Evolutionary conservation across 345 rosid genomes (phyloP).

Genomic region (Eucalyptus pauciflora): DNA sequence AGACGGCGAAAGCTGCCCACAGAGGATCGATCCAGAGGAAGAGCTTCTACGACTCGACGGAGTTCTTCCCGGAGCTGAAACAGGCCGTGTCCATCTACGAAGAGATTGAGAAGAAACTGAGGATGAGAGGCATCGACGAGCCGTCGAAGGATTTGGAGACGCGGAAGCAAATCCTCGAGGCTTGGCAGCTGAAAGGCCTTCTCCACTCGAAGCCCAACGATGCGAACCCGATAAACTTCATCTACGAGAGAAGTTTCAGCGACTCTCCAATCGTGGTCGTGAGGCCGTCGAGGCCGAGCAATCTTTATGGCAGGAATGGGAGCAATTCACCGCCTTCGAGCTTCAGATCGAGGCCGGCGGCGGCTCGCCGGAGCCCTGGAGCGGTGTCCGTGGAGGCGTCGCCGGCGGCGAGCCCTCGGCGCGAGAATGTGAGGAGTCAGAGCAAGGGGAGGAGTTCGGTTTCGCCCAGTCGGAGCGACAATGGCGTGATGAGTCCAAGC

Average conservation of each 20-base stretch:
- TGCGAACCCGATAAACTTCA: conserved; percentile 23
- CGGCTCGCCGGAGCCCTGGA: neutral
- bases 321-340: conserved; percentile 21
- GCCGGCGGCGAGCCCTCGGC: conserved; percentile 26
- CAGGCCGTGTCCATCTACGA: conserved; percentile 27
- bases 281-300: conserved; percentile 25
- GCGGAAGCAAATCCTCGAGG: conserved; percentile 78
- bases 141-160: conserved; percentile 80
- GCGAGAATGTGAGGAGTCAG: conserved; percentile 22
- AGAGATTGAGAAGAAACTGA: conserved; percentile 57
- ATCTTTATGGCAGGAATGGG: conserved; percentile 7
- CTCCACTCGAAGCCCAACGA: conserved; percentile 36
- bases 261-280: conserved; percentile 45
- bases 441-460: conserved; percentile 25
- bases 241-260: conserved; percentile 17
- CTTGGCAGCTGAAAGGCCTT: conserved; percentile 88
- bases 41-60: conserved; percentile 63
- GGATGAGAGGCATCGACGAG: conserved; percentile 61
- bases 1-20: conserved; percentile 21
- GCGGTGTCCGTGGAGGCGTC: conserved; percentile 4
- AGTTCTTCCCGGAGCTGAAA: conserved; percentile 76
- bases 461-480: conserved; percentile 32
- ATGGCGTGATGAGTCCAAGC: conserved; percentile 33
- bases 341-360: conserved; percentile 18
- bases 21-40: conserved; percentile 27